Evolutionary conservation across 495 filamentous ascomycete species (phyloP).

Genomic region (Rhypophila decipiens): DNA sequence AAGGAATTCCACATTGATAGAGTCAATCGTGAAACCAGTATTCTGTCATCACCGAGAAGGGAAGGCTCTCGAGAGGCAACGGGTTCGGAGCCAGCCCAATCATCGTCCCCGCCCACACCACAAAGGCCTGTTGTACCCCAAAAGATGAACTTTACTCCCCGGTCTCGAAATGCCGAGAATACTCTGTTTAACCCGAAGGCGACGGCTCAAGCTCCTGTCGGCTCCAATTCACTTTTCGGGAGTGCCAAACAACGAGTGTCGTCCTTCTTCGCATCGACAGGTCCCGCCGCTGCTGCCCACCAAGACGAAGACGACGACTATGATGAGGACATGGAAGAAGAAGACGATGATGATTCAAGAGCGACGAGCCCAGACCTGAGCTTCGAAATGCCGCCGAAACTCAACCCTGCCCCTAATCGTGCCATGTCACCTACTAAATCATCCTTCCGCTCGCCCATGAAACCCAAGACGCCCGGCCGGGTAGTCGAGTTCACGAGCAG

Average conservation of each 20-base stretch:
- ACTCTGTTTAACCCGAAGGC: conserved; percentile 25
- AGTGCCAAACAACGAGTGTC: conserved; percentile 9
- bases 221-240: conserved; percentile 9
- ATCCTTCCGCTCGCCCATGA: conserved; percentile 45
- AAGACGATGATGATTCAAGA: conserved; percentile 2
- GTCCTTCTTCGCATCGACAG: no score
- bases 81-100: no score
- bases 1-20: conserved; percentile 19
- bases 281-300: conserved; percentile 1
- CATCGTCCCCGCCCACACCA: conserved; percentile 4
- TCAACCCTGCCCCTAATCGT: conserved; percentile 23
- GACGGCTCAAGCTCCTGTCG: background rate
- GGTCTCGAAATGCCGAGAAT: conserved; percentile 23
- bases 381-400: conserved; percentile 6
- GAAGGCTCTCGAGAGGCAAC: no score
- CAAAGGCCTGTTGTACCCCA: conserved; percentile 25
- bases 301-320: background rate
- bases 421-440: conserved; percentile 44
- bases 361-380: conserved; percentile 1
- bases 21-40: conserved; percentile 15
- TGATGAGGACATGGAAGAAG: conserved; percentile 8
- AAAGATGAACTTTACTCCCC: conserved; percentile 46
- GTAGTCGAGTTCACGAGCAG: conserved; percentile 42
- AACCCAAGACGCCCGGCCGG: conserved; percentile 40
- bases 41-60: no score